Percentiles rank a stretch among this genome's conserved stretches.
phyloP scores from a whole-genome alignment of 352 stramenopile genomes.

The Phytophthora colocasiae region DNA sequence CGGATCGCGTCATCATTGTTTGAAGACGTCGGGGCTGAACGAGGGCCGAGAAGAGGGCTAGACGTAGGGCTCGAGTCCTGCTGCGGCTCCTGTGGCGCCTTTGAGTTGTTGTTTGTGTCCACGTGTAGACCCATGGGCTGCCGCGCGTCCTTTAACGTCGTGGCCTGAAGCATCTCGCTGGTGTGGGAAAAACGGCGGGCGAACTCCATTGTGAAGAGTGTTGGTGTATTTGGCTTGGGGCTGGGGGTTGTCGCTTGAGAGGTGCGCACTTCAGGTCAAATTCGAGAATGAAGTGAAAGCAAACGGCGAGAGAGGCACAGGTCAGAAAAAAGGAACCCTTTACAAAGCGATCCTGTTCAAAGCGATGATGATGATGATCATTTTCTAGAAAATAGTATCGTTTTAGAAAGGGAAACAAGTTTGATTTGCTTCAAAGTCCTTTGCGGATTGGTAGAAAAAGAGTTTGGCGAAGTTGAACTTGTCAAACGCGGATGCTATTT shows the following conservation, averaged over 20 bases:
- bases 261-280: constrained; percentile 35
- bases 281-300: constrained; percentile 45
- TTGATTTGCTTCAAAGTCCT: constrained; percentile 11
- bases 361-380: constrained; percentile 5
- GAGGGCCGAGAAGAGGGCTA: constrained; percentile 32
- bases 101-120: constrained; percentile 54
- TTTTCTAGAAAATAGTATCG: constrained; percentile 13
- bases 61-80: constrained; percentile 20
- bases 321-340: constrained; percentile 34
- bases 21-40: constrained; percentile 42
- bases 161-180: constrained; percentile 41
- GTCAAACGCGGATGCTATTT: constrained; percentile 18
- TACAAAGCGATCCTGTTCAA: constrained; percentile 15
- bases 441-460: constrained; percentile 31
- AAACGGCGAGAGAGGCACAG: constrained; percentile 8
- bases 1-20: constrained; percentile 48
- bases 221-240: constrained; percentile 13
- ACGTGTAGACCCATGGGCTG: constrained; percentile 46
- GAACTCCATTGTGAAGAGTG: constrained; percentile 44
- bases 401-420: not conserved
- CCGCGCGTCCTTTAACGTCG: constrained; percentile 30
- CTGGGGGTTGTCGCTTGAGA: constrained; percentile 11
- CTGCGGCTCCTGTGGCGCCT: constrained; percentile 29
- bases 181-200: constrained; percentile 45
- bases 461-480: constrained; percentile 24